Percentiles rank a stretch among this genome's conserved stretches.
These are phyloP conservation scores for Claviceps lovelessii DNA, from an alignment of 2,329 filamentous ascomycete genomes.

Conservation along the genomic window DNA sequence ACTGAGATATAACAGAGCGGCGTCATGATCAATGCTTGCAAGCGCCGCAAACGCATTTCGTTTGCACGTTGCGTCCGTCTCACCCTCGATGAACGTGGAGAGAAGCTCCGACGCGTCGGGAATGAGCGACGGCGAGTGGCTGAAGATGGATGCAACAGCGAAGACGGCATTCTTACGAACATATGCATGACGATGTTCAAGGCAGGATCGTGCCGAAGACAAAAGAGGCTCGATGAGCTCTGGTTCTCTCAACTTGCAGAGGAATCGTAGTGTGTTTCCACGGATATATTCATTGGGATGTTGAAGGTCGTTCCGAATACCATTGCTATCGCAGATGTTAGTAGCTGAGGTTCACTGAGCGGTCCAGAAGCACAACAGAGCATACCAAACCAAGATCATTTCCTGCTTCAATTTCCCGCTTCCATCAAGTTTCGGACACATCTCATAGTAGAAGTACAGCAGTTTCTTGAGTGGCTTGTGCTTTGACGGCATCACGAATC, in stretches of 20 bases:
- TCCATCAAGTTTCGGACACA: constrained; percentile 88
- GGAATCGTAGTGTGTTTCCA: constrained; percentile 93
- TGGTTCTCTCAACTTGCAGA: constrained; percentile 88
- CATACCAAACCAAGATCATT: constrained; percentile 94
- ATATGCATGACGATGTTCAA: constrained; percentile 93
- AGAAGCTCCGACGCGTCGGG: constrained; percentile 92
- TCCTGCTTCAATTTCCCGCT: constrained; percentile 96
- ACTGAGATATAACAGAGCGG: constrained; percentile 76
- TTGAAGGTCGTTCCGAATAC: constrained; percentile 92
- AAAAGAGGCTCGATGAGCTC: constrained; percentile 94
- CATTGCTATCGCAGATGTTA: constrained; percentile 51
- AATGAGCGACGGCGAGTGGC: constrained; percentile 80
- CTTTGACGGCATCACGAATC: constrained; percentile 98
- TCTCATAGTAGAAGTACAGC: constrained; percentile 98
- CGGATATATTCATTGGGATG: constrained; percentile 97
- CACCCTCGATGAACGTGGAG: constrained; percentile 72
- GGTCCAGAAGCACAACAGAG: background rate
- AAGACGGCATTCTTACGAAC: constrained; percentile 97
- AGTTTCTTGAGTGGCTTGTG: constrained; percentile 95
- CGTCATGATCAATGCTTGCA: constrained; percentile 81
- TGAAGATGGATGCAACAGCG: constrained; percentile 81
- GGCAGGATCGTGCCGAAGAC: constrained; percentile 77
- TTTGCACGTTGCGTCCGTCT: constrained; percentile 93
- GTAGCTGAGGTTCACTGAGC: background rate
- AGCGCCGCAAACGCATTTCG: constrained; percentile 92